Base-by-base conservation (phyloP, 805 yeast genomes). In the Zygotorulaspora florentina region DNA sequence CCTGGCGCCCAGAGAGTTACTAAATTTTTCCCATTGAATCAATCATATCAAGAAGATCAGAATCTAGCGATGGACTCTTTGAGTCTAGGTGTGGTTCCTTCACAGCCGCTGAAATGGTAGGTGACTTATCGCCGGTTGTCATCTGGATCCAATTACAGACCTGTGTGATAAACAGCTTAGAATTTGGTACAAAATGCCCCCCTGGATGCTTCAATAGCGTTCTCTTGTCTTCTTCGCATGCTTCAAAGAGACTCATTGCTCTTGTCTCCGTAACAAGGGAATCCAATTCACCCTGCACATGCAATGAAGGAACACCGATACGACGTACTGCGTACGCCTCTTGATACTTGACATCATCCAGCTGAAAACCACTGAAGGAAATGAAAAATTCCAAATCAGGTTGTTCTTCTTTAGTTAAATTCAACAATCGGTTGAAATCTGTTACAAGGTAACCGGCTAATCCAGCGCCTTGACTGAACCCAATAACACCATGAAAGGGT, bases 381-480 rank as follows among this genome's bases (percentile, higher is more conserved):
- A 90, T 69, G 9, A 79, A 87, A 62, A 87, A 90, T 57, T 83
- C 78, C 49, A 90, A 48, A 13, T 55, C 42, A n/a, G 71, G 71
- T 17, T 80, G 83, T 51, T 58, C 53, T 42, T 52, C 54, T 52
- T 51, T 47, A 60, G 76, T 50, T 27, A 64, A 43, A 34, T 53
- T 51, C 18, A 55, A 74, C 70, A 50, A 75, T 50, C 39, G 70
- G 66, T 80, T 76, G 29, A 76, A 69, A 47, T 77, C 73, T 38
- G 84, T 72, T 18, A 84, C 61, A 11, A 86, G 63, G 4, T 86
- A 59, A 1, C 73, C 95, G 0, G 83, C 81, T 18, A 90, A 65
- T 0, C 90, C 95, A 2, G 96, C 95, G 41, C 99, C 99, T 66
- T 93, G 98, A 20, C 95, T 83, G 59, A 91, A 91, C 1, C 96